Evolutionary conservation across 495 filamentous ascomycete genomes (phyloP).

Genomic region (Aspergillus coremiiformis): DNA sequence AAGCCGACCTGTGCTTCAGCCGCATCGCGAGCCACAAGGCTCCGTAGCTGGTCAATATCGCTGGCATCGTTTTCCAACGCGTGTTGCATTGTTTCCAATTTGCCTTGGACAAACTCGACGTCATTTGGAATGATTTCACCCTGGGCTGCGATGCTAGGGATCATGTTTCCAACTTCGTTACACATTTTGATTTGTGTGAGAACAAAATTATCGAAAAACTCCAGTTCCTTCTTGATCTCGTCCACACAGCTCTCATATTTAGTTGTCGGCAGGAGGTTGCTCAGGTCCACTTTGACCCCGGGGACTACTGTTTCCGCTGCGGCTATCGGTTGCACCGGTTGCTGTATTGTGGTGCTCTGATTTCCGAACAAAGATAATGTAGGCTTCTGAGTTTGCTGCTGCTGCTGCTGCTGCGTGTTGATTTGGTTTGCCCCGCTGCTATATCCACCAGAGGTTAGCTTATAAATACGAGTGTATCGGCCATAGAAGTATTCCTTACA

Average conservation of each 20-base stretch:
- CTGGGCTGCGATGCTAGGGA: conserved; percentile 55
- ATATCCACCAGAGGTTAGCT: conserved; percentile 11
- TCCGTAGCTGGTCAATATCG: conserved; percentile 59
- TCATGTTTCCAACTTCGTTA: conserved; percentile 36
- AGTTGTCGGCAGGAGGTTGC: conserved; percentile 73
- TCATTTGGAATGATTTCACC: conserved; percentile 62
- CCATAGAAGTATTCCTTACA: conserved; percentile 36
- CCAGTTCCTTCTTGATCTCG: conserved; percentile 69
- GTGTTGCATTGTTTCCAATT: conserved; percentile 64
- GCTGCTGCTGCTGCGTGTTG: conserved; percentile 24
- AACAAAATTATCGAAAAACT: conserved; percentile 65
- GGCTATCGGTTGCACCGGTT: conserved; percentile 41
- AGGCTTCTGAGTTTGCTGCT: conserved; percentile 33
- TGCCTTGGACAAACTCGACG: conserved; percentile 64
- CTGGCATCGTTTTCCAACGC: conserved; percentile 65
- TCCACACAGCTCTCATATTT: conserved; percentile 84
- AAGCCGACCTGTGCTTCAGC: conserved; percentile 67
- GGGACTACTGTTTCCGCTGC: conserved; percentile 40
- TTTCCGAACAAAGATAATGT: conserved; percentile 36
- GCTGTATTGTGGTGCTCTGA: conserved; percentile 29
- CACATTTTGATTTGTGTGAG: conserved; percentile 56
- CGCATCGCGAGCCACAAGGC: conserved; percentile 57
- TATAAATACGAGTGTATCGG: conserved; percentile 8
- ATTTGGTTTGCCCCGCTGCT: conserved; percentile 21
- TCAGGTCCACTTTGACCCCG: conserved; percentile 69